A percentile compares a stretch with the other conserved stretches of the same genome.
Evolutionary conservation across 345 rosid genomes (phyloP).

Genomic region (Arabidopsis suecica): DNA sequence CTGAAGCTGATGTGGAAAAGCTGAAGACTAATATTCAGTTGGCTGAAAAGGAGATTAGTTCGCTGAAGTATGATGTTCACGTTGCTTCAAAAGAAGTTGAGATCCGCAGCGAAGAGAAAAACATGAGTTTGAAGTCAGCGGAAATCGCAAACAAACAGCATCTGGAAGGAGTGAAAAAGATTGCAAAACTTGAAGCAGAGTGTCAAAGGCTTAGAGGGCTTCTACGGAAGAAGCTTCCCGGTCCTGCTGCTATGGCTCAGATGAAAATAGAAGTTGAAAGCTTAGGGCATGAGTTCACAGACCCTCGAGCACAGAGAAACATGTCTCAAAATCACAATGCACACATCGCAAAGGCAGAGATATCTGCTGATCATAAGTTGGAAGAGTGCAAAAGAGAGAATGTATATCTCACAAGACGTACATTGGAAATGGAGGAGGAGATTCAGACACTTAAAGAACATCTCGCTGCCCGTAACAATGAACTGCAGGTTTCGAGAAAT

Average conservation of each 20-base stretch:
- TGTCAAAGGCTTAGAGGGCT: slow-evolving; percentile 84
- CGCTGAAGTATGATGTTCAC: slow-evolving; percentile 74
- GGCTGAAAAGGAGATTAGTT: slow-evolving; percentile 68
- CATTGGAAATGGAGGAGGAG: slow-evolving; percentile 74
- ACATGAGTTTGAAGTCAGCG: slow-evolving; percentile 74
- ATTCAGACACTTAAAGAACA: slow-evolving; percentile 77
- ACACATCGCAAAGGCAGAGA: slow-evolving; percentile 39
- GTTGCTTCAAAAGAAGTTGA: slow-evolving; percentile 72
- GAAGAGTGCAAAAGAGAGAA: slow-evolving; percentile 59
- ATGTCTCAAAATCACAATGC: slow-evolving; percentile 39
- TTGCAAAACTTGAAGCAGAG: slow-evolving; percentile 81
- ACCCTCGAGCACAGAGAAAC: slow-evolving; percentile 49
- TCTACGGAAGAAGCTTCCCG: slow-evolving; percentile 81
- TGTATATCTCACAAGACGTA: slow-evolving; percentile 51
- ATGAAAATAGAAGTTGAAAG: slow-evolving; percentile 80
- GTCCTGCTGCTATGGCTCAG: slow-evolving; percentile 91
- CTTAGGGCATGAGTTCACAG: slow-evolving; percentile 55
- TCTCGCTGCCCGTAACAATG: slow-evolving; percentile 59
- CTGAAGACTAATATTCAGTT: slow-evolving; percentile 60
- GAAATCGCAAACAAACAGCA: slow-evolving; percentile 74
- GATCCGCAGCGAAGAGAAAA: slow-evolving; percentile 80
- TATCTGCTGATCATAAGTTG: slow-evolving; percentile 47
- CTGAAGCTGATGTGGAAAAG: slow-evolving; percentile 67
- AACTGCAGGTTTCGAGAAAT: slow-evolving; percentile 66
- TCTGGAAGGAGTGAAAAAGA: slow-evolving; percentile 65